These are phyloP conservation scores for Botryotinia globosa DNA, from an alignment of 2,329 filamentous ascomycete species.

Conservation along the genomic window DNA sequence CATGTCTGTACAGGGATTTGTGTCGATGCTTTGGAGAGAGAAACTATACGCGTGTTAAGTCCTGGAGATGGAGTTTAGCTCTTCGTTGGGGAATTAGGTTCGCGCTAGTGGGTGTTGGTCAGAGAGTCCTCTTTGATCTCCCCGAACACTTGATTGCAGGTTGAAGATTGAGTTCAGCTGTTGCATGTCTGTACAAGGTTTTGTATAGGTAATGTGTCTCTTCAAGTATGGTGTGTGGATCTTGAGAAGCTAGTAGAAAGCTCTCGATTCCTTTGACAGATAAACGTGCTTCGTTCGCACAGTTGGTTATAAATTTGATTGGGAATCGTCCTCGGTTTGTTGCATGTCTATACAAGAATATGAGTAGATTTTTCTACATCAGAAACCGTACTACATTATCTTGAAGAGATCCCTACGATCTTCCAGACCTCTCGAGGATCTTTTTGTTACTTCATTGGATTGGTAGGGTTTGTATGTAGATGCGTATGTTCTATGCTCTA, in stretches of 20 bases:
- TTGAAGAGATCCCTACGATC: background rate
- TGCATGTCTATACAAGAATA: background rate
- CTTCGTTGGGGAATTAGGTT: background rate
- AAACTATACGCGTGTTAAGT: background rate
- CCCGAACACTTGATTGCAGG: background rate
- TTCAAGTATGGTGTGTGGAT: background rate
- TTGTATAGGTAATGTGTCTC: background rate
- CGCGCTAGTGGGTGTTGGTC: background rate
- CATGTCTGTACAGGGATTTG: background rate
- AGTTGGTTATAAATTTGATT: background rate
- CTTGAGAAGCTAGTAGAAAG: background rate
- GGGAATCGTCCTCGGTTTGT: background rate
- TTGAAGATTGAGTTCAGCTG: background rate
- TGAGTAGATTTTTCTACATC: background rate
- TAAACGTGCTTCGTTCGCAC: background rate
- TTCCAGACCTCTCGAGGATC: background rate
- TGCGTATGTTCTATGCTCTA: no score
- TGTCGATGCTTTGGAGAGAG: background rate
- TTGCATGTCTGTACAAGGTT: background rate
- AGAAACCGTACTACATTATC: rapidly evolving
- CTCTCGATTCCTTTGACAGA: background rate
- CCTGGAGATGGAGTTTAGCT: background rate
- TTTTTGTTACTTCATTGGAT: background rate
- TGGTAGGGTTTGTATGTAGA: no score
- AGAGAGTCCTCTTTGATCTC: background rate